Evolutionary conservation across 2,329 filamentous ascomycete genomes (phyloP).

Genomic region (Allantophomopsis cytisporea): DNA sequence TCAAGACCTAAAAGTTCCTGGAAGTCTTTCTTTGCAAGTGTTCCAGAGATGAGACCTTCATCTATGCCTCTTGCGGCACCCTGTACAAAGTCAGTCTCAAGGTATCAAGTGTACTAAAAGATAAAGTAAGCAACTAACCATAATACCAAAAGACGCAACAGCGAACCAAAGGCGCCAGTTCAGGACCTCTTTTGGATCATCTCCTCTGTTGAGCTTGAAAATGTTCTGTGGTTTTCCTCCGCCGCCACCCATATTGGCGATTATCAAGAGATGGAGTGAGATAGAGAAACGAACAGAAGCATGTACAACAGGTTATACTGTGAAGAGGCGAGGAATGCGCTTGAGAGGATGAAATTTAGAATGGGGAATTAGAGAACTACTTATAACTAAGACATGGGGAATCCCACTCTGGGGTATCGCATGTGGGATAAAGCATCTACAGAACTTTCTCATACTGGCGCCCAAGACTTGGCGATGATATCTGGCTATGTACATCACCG

Average conservation of each 20-base stretch:
- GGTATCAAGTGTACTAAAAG: neutral
- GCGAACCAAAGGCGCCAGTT: conserved; percentile 74
- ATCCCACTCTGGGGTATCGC: too few species aligned
- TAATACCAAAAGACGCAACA: conserved; percentile 58
- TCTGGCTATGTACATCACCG: too few species aligned
- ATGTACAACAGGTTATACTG: too few species aligned
- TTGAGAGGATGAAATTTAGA: too few species aligned
- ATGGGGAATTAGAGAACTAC: too few species aligned
- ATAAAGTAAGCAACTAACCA: conserved; percentile 24
- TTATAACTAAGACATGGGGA: too few species aligned
- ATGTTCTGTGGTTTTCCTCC: conserved; percentile 45
- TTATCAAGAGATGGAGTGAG: neutral
- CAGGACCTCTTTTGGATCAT: conserved; percentile 56
- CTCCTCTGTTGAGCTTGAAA: conserved; percentile 48
- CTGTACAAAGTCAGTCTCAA: too few species aligned
- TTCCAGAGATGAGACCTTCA: conserved; percentile 64
- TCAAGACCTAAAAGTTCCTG: conserved; percentile 42
- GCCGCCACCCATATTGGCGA: conserved; percentile 30
- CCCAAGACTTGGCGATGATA: too few species aligned
- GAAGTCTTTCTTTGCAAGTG: conserved; percentile 54
- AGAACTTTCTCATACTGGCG: too few species aligned
- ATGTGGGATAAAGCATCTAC: too few species aligned
- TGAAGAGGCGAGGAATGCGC: too few species aligned
- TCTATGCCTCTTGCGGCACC: conserved; percentile 33
- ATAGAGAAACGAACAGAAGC: too few species aligned